Percentiles rank a stretch among this genome's conserved stretches.
Conservation (phyloP, 140 eudicot genomes). For the Ambrosia hybrid region DNA sequence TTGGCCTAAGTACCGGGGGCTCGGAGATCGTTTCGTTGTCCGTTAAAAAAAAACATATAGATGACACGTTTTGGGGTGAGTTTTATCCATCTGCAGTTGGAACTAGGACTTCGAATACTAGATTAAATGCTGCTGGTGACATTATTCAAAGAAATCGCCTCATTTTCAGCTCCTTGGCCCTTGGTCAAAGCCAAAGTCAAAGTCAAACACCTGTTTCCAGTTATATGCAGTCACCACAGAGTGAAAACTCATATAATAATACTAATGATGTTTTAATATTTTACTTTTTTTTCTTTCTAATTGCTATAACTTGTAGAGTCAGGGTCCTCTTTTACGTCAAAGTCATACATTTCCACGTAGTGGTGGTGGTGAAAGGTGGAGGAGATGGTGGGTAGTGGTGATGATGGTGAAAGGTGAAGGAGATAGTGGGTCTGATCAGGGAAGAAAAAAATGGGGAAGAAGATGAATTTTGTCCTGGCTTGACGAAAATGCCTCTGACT, state of each 20-base stretch:
- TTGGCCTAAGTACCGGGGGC: too few relatives aligned
- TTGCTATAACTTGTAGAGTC: slow-evolving; percentile 23
- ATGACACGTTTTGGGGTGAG: slow-evolving; percentile 51
- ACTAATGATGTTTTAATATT: neutral
- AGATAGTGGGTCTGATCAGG: too few relatives aligned
- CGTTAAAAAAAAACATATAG: too few relatives aligned
- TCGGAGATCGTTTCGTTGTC: too few relatives aligned
- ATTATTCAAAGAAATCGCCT: slow-evolving; percentile 28
- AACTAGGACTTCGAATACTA: slow-evolving; percentile 17
- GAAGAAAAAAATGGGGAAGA: too few relatives aligned
- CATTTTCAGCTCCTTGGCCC: slow-evolving; percentile 30
- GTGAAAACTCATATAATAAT: slow-evolving; percentile 24
- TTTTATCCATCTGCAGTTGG: slow-evolving; percentile 36
- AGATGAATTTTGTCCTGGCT: too few relatives aligned
- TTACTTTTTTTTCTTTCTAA: neutral
- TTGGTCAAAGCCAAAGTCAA: slow-evolving; percentile 28
- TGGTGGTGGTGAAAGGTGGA: too few relatives aligned
- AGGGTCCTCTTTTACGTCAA: slow-evolving; percentile 30
- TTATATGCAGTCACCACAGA: slow-evolving; percentile 40
- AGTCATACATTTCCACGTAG: slow-evolving; percentile 31
- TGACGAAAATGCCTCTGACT: too few relatives aligned
- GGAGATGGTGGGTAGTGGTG: too few relatives aligned
- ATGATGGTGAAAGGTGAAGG: too few relatives aligned
- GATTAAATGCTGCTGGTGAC: slow-evolving; percentile 28
- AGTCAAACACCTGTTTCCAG: slow-evolving; percentile 39